Evolutionary conservation across 23 red algal species (phyloP).

Genomic region (Gracilaria domingensis): DNA sequence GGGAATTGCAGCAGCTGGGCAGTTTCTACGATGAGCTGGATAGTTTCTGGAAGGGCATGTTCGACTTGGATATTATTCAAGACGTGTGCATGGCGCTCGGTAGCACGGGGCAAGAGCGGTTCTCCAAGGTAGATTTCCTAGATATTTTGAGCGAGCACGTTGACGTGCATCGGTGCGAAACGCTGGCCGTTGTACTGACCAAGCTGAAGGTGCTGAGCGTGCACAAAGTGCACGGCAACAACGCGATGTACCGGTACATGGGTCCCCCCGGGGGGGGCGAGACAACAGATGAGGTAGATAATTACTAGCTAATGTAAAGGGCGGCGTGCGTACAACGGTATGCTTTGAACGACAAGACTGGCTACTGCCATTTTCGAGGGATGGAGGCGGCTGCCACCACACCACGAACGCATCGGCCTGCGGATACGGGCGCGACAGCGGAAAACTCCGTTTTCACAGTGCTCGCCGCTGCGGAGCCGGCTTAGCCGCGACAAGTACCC

Average conservation of each 20-base stretch:
- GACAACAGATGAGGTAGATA: no score
- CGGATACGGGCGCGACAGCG: no score
- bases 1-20: background rate
- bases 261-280: background rate
- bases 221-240: constrained; percentile 35
- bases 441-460: no score
- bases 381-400: no score
- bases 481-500: no score
- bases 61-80: constrained; percentile 6
- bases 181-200: constrained; percentile 10
- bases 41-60: constrained; percentile 27
- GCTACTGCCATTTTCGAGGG: no score
- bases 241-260: background rate
- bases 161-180: background rate
- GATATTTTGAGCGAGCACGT: constrained; percentile 3
- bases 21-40: constrained; percentile 30
- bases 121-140: constrained; percentile 23
- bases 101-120: background rate
- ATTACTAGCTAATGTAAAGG: no score
- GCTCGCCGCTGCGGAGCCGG: no score
- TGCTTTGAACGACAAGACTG: no score
- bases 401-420: no score
- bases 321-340: no score
- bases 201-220: constrained; percentile 42
- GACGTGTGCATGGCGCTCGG: constrained; percentile 10